Base-by-base conservation (phyloP, 352 stramenopile genomes). In the Phytophthora lateralis region DNA sequence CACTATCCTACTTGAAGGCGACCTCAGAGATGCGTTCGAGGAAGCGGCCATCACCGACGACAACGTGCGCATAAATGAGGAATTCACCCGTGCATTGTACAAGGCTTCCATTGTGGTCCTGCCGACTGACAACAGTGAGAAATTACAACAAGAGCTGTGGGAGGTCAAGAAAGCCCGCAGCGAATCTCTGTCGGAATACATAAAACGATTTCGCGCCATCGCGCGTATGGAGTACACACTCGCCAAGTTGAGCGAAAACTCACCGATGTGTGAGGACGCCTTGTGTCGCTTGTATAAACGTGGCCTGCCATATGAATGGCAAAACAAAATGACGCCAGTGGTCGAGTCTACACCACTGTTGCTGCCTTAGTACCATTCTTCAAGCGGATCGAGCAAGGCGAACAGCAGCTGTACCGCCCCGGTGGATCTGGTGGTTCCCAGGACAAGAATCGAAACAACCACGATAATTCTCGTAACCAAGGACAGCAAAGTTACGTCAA, bases 271-370 rank as follows among this genome's bases (percentile, higher is more conserved):
- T 15, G 55, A 55, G 12, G 55, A 50, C 14, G 55, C 55, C 2
- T 30, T 64, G 9, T 65, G 47, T 11, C 39, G 47, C 4, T 6
- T 58, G 7, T 58, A 49, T 38, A 64, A 64, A n/a, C 56, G 41
- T 11, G 48, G 48, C 2, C 26, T 58, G 9, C 47, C 41, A 4
- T 58, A 34, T 17, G 56, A 54, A 3, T 65, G 47, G 47, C 39
- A 65, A 21, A 53, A 58, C 30, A 65, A 65, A 14, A 65, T 14
- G 48, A 58, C 32, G 30, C 37, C 0, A 65, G 56, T n/a, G 41
- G 53, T 2, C 26, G 48, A 27, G 10, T 54, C 0, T 49, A 48
- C 15, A 29, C 48, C 3, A 54, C 39, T 1, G 41, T 65, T 7
- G 21, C 56, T 15, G 47, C 38, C 1, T 41, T 54, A 7, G 41